Evolutionary conservation across 2,329 filamentous ascomycete genomes (phyloP), one percentile per base, ranked within the genome.

Genomic region (Cyclaneusma minus): DNA sequence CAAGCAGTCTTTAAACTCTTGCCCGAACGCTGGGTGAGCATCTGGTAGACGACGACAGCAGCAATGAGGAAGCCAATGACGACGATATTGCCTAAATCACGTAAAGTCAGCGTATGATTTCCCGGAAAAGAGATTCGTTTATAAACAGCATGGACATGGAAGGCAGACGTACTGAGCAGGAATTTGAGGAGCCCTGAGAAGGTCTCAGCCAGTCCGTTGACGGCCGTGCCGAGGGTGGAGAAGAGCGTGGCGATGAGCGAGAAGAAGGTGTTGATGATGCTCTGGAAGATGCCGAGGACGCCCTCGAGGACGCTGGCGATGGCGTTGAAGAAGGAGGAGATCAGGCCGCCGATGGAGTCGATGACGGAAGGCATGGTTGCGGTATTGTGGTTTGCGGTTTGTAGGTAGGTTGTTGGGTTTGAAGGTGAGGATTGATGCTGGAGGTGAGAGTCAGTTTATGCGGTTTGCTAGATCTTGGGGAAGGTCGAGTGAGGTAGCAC

Each of bases 111-210:
- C 16, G 31, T 25, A 7, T 31, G 15, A 7, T 6, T 9, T 19
- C 6, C 11, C 11, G 24, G 11, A 1, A 6, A 9, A 11, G 6
- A 12, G n/a, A 13, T 28, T 13, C 7, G 10, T n/a, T n/a, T 7
- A 5, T 13, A n/a, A n/a, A n/a, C n/a, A n/a, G n/a, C n/a, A n/a
- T n/a, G n/a, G n/a, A n/a, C n/a, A n/a, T n/a, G n/a, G 9, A 13
- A 11, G 19, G 10, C 9, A 20, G 7, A 39, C 41, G 31, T 34
- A 45, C 43, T 37, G 16, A 45, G 22, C 4, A 47, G n/a, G 29
- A 47, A 47, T 26, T 42, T 44, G 9, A 43, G 6, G 13, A 45
- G 21, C 3, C 37, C 44, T 22, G 42, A 38, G 22, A 43, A 43
- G 2, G 41, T 44, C 14, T 45, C 39, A 9, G 34, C 38, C 5